Evolutionary conservation across 495 filamentous ascomycete genomes (phyloP).

Genomic region (Parathielavia appendiculata): DNA sequence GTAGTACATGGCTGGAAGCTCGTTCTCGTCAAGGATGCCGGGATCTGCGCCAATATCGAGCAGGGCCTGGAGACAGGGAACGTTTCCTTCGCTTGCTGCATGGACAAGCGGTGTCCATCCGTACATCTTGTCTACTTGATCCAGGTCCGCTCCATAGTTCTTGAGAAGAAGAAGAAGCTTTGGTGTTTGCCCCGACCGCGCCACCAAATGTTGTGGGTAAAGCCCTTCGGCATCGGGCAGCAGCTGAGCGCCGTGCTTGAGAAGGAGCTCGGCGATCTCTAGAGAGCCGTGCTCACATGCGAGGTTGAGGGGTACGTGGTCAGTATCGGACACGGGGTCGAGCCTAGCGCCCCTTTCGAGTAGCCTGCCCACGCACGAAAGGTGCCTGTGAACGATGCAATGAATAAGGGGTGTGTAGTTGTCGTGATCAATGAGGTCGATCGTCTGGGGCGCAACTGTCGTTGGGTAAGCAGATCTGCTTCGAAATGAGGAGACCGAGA

Average conservation of each 20-base stretch:
- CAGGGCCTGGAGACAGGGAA: slow-evolving; percentile 74
- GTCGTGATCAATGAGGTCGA: slow-evolving; percentile 86
- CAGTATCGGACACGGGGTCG: slow-evolving; percentile 73
- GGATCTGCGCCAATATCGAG: slow-evolving; percentile 69
- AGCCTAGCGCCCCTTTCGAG: slow-evolving; percentile 68
- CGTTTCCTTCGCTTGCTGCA: slow-evolving; percentile 92
- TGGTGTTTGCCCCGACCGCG: slow-evolving; percentile 77
- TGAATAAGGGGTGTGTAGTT: slow-evolving; percentile 96
- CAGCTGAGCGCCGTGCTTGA: slow-evolving; percentile 70
- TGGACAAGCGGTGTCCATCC: slow-evolving; percentile 97
- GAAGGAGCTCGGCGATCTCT: slow-evolving; percentile 73
- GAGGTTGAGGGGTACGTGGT: slow-evolving; percentile 90
- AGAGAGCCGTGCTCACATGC: slow-evolving; percentile 89
- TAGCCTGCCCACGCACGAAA: slow-evolving; percentile 70
- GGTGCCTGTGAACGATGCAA: slow-evolving; percentile 79
- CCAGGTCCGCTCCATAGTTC: slow-evolving; percentile 81
- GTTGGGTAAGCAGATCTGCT: slow-evolving; percentile 11
- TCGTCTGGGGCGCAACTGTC: slow-evolving; percentile 52
- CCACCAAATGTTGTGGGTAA: slow-evolving; percentile 96
- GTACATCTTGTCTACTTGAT: slow-evolving; percentile 91
- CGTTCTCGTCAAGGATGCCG: slow-evolving; percentile 82
- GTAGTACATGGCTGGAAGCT: slow-evolving; percentile 92
- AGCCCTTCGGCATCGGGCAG: slow-evolving; percentile 92
- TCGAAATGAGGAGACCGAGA: not conserved
- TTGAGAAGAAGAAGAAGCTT: slow-evolving; percentile 73